These are phyloP conservation scores for Chaetomium strumarium DNA, from an alignment of 2,329 filamentous ascomycete genomes.

Conservation along the genomic window DNA sequence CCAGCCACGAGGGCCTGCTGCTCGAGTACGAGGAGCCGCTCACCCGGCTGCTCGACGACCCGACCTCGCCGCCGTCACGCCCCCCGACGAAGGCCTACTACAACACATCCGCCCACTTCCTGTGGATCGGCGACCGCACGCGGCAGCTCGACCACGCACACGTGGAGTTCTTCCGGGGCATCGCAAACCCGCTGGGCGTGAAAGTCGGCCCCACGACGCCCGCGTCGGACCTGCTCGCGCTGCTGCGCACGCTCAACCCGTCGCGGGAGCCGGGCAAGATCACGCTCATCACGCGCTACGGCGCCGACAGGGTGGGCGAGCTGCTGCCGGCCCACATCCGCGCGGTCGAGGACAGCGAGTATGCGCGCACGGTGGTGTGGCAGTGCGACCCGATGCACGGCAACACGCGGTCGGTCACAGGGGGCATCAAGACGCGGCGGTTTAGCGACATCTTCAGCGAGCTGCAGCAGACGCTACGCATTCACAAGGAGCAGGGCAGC, in stretches of 20 bases:
- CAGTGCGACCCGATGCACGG: slow-evolving; percentile 99
- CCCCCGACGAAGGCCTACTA: slow-evolving; percentile 61
- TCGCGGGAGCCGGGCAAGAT: slow-evolving; percentile 79
- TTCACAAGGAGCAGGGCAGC: slow-evolving; percentile 77
- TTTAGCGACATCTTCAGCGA: slow-evolving; percentile 89
- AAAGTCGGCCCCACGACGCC: slow-evolving; percentile 90
- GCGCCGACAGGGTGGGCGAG: slow-evolving; percentile 65
- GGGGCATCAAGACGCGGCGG: slow-evolving; percentile 84
- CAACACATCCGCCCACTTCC: slow-evolving; percentile 91
- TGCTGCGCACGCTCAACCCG: slow-evolving; percentile 85
- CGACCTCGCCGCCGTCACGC: slow-evolving; percentile 37
- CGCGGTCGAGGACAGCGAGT: slow-evolving; percentile 75
- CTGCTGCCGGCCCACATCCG: slow-evolving; percentile 82
- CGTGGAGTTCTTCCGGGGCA: slow-evolving; percentile 94
- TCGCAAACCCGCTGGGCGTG: slow-evolving; percentile 92
- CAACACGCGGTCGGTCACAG: slow-evolving; percentile 58
- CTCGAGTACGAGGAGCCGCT: slow-evolving; percentile 91
- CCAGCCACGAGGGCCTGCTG: slow-evolving; percentile 88
- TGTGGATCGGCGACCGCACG: slow-evolving; percentile 97
- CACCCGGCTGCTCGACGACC: slow-evolving; percentile 62
- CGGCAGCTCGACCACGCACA: slow-evolving; percentile 89
- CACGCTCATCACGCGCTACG: slow-evolving; percentile 93
- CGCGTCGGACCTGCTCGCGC: slow-evolving; percentile 64
- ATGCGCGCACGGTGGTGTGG: slow-evolving; percentile 69
- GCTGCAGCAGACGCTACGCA: slow-evolving; percentile 72